A percentile compares a stretch with the other conserved stretches of the same genome.
phyloP scores from a whole-genome alignment of 441 rosid genomes.

The Corymbia calophylla region DNA sequence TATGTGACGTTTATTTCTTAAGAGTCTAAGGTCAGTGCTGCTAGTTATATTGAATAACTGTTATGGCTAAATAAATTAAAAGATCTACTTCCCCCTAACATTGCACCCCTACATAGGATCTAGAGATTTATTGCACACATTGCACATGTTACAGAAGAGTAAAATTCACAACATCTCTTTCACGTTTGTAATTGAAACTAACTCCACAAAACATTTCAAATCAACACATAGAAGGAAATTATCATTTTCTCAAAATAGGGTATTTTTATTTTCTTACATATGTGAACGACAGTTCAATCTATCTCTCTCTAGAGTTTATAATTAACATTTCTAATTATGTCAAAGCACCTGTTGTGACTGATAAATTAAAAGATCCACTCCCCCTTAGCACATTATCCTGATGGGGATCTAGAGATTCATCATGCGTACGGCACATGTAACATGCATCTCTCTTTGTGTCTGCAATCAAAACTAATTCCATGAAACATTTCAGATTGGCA shows the following conservation, averaged over 20 bases:
- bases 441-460: not conserved
- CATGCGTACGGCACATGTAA: too few relatives aligned
- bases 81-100: too few relatives aligned
- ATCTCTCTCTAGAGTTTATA: not conserved
- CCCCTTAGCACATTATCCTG: not conserved
- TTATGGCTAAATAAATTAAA: not conserved
- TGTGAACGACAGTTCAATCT: not conserved
- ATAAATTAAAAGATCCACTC: not conserved
- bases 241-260: accelerated
- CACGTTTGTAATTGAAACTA: too few relatives aligned
- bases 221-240: accelerated
- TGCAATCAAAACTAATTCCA: not conserved
- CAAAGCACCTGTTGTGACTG: not conserved
- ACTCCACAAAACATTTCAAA: accelerated
- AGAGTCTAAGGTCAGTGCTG: accelerated
- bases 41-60: not conserved
- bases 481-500: not conserved
- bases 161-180: not conserved
- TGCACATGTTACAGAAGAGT: accelerated
- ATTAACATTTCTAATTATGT: too few relatives aligned
- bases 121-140: not conserved
- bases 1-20: accelerated
- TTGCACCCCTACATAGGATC: not conserved
- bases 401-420: not conserved
- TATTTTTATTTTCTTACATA: not conserved